These are phyloP conservation scores for Centaurea solstitialis DNA, from an alignment of 129 eudicot species.

Conservation along the genomic window DNA sequence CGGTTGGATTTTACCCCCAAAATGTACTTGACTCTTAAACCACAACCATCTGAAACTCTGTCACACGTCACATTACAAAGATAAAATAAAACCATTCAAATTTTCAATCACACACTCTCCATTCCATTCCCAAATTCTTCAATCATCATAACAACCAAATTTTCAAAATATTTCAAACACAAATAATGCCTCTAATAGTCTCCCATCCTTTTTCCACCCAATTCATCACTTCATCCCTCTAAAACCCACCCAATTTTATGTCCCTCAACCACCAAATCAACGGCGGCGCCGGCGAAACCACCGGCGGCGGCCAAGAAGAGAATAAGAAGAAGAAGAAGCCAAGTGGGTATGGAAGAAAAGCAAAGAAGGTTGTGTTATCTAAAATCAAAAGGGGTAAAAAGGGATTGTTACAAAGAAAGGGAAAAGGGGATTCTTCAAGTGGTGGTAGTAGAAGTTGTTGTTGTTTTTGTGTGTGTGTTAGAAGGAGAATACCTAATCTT, in stretches of 20 bases:
- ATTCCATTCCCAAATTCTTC: not conserved
- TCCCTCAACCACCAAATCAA: slow-evolving; percentile 16
- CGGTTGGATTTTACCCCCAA: slow-evolving; percentile 15
- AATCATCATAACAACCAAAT: not conserved
- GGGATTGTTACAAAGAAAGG: slow-evolving; percentile 14
- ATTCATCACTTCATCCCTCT: not conserved
- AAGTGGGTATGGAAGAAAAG: slow-evolving; percentile 28
- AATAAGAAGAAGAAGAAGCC: slow-evolving; percentile 5
- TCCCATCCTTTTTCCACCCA: not conserved
- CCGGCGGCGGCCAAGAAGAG: slow-evolving; percentile 8
- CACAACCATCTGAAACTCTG: slow-evolving; percentile 11
- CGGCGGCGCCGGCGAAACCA: not conserved
- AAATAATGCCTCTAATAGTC: slow-evolving; percentile 2
- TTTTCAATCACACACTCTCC: slow-evolving; percentile 10
- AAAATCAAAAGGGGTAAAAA: slow-evolving; percentile 40
- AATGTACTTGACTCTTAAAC: slow-evolving; percentile 3
- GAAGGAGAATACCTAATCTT: slow-evolving; percentile 26
- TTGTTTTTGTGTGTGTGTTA: slow-evolving; percentile 40
- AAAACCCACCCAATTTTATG: slow-evolving; percentile 11
- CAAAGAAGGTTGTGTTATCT: slow-evolving; percentile 37
- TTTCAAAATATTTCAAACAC: not conserved
- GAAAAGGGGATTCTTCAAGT: slow-evolving; percentile 20
- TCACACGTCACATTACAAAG: slow-evolving; percentile 8
- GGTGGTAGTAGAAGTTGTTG: slow-evolving; percentile 11
- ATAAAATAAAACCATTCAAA: slow-evolving; percentile 4